Percentiles rank a stretch among this genome's conserved stretches.
Conservation (phyloP, 2,329 filamentous ascomycete species). For the Ceratocystis lukuohia region DNA sequence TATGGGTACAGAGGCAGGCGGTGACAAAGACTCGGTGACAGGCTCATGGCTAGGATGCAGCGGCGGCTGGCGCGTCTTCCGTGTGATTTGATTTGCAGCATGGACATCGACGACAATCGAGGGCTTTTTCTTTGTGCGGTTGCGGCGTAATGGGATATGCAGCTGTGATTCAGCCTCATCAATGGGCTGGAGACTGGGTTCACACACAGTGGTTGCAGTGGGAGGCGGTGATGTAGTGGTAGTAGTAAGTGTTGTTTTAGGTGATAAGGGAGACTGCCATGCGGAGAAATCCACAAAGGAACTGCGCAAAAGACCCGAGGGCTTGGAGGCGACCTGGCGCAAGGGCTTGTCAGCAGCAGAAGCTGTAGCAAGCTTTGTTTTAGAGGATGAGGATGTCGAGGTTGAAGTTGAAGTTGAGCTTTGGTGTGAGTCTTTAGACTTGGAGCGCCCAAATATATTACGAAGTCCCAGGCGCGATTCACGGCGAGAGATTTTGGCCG, state of each 20-base stretch:
- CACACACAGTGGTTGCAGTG: neutral
- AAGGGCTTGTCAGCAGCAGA: neutral
- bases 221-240: neutral
- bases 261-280: slow-evolving; percentile 25
- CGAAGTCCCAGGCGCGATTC: slow-evolving; percentile 41
- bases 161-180: slow-evolving; percentile 17
- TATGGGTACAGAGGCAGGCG: slow-evolving; percentile 15
- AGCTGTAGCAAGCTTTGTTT: neutral
- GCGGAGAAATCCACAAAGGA: slow-evolving; percentile 35
- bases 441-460: slow-evolving; percentile 38
- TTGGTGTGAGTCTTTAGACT: slow-evolving; percentile 24
- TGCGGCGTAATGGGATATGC: neutral
- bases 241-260: neutral
- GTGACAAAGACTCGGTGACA: slow-evolving; percentile 11
- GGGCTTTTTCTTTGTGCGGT: slow-evolving; percentile 10
- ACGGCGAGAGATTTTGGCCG: slow-evolving; percentile 32
- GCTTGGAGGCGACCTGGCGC: slow-evolving; percentile 10
- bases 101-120: slow-evolving; percentile 18
- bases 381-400: neutral
- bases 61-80: slow-evolving; percentile 5
- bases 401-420: too few relatives aligned
- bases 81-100: slow-evolving; percentile 2
- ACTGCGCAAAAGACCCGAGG: slow-evolving; percentile 23
- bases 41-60: neutral
- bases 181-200: slow-evolving; percentile 14